Evolutionary conservation across 2,329 filamentous ascomycete species (phyloP), one percentile per base, ranked within the genome.

Genomic region (Aspergillus quadricinctus): DNA sequence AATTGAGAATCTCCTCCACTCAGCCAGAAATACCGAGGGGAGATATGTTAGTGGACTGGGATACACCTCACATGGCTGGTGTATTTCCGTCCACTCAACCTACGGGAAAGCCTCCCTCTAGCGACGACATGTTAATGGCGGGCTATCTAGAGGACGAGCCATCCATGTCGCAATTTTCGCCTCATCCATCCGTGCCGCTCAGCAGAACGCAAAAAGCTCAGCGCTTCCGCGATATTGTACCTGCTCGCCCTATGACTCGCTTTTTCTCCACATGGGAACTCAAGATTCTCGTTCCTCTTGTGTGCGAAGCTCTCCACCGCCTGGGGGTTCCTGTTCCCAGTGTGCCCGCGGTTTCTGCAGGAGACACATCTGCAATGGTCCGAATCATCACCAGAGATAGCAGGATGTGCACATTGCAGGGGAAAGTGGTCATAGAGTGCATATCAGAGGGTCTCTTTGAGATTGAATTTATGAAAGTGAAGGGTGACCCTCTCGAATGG

Each of bases 401-500:
- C 77, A 62, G 77, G 61, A 66, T 76, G 67, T 74, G 77, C 60
- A 68, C 71, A 4, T 60, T 78, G 1, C 74, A 76, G 40, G 77
- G 77, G 3, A 77, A 77, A 35, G 73, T 79, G 9, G 64, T 76
- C 7, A 69, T 78, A 49, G 76, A 79, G 50, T 69, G 67, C 50
- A 74, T 78, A 2, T 77, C 77, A 0, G 78, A 76, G 19, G 87
- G 89, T 58, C 74, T 93, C 31, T 81, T 92, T 25, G 92, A 97
- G 72, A 89, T 97, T 28, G 83, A 91, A 52, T 97, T 99, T 70
- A 84, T 95, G 63, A 99, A 99, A 77, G 83, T 90, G 53, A 97
- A 96, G 77, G 94, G 94, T 5, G 94, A 99, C 77, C 94, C 94
- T 4, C 77, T 99, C 50, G 93, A 97, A 77, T 99, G 95, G 94